These are phyloP conservation scores for Bullera alba DNA, from an alignment of 768 basidiomycete genomes.

Conservation along the genomic window DNA sequence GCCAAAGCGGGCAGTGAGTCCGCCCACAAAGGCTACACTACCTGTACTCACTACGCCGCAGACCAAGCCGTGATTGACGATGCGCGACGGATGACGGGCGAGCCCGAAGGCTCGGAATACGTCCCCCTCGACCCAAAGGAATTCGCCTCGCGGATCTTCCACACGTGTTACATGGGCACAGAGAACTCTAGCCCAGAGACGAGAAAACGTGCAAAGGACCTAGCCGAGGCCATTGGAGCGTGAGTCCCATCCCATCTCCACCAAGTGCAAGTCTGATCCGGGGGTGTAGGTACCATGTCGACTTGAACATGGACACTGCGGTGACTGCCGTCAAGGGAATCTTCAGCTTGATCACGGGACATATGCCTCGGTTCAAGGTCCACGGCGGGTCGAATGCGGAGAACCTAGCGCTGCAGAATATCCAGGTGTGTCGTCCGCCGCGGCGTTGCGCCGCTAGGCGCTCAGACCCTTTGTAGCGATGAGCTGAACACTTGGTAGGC, in stretches of 20 bases:
- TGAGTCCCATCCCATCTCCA: conserved; percentile 44
- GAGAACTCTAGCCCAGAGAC: conserved; percentile 90
- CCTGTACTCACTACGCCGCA: conserved; percentile 47
- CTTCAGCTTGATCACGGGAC: conserved; percentile 73
- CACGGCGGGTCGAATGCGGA: conserved; percentile 82
- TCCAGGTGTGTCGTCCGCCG: conserved; percentile 56
- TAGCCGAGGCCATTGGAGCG: conserved; percentile 86
- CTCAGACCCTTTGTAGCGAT: neutral
- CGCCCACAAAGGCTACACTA: conserved; percentile 3
- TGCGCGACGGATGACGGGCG: conserved; percentile 80
- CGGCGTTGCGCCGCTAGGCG: neutral
- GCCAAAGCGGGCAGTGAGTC: conserved; percentile 62
- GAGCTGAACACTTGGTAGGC: conserved; percentile 53
- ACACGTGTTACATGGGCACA: conserved; percentile 99
- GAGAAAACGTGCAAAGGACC: conserved; percentile 71
- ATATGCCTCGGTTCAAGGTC: conserved; percentile 66
- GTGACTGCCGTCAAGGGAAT: conserved; percentile 76
- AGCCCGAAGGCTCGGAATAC: conserved; percentile 71
- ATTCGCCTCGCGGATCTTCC: conserved; percentile 79
- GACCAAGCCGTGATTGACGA: conserved; percentile 82
- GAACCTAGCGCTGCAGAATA: conserved; percentile 95
- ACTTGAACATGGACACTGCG: conserved; percentile 90
- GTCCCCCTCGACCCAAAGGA: conserved; percentile 80
- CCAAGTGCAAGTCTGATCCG: conserved; percentile 6
- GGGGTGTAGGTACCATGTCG: conserved; percentile 70